phyloP scores from a whole-genome alignment of 768 basidiomycete genomes.

The Rhodosporidiobolus odoratus region DNA sequence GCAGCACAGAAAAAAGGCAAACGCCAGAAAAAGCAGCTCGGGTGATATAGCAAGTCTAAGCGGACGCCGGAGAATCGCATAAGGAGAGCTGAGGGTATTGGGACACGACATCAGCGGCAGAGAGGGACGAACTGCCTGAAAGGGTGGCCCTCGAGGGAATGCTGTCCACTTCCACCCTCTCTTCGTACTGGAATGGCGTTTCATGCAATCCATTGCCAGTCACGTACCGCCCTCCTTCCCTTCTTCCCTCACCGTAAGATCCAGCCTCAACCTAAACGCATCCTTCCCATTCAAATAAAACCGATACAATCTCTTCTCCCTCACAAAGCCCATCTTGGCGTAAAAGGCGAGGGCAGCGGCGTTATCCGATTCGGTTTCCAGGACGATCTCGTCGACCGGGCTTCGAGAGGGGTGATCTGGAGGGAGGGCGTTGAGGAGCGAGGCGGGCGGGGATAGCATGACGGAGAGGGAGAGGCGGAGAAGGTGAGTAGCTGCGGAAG shows the following conservation, averaged over 20 bases:
- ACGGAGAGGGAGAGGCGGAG: slow-evolving; percentile 69
- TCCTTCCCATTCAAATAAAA: slow-evolving; percentile 98
- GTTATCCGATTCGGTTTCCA: slow-evolving; percentile 96
- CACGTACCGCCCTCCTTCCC: too few relatives aligned
- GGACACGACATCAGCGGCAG: too few relatives aligned
- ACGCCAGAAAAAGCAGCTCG: too few relatives aligned
- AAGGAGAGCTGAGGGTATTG: too few relatives aligned
- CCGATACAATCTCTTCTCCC: slow-evolving; percentile 86
- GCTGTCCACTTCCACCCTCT: too few relatives aligned
- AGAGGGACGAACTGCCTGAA: too few relatives aligned
- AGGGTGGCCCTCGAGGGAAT: too few relatives aligned
- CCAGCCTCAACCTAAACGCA: slow-evolving; percentile 63
- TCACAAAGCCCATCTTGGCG: slow-evolving; percentile 85
- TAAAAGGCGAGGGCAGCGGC: slow-evolving; percentile 79
- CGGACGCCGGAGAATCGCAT: too few relatives aligned
- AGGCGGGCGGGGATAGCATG: slow-evolving; percentile 57
- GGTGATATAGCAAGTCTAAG: too few relatives aligned
- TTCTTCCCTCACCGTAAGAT: neutral
- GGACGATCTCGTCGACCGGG: slow-evolving; percentile 61
- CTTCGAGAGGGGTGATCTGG: neutral
- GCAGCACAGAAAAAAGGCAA: too few relatives aligned
- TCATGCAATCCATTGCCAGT: neutral
- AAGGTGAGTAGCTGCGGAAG: slow-evolving; percentile 65
- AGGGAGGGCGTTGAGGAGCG: neutral
- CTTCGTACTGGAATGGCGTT: neutral